Evolutionary conservation across 495 filamentous ascomycete genomes (phyloP), one percentile per base, ranked within the genome.

Genomic region (Oidiodendron maius): DNA sequence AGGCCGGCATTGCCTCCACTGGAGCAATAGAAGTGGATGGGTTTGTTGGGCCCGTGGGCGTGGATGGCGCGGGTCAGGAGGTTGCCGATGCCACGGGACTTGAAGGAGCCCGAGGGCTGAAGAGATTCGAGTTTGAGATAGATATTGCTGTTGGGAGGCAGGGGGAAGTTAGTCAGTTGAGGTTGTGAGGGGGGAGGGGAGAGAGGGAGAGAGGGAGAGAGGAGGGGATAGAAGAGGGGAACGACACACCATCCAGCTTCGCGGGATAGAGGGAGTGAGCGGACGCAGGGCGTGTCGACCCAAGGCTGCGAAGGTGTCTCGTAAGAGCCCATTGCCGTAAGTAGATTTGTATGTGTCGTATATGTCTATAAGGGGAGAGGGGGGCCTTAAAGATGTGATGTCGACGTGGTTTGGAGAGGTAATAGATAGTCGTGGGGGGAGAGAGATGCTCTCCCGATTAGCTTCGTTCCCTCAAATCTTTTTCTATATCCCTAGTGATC

Each of bases 51-150:
- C 20, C 30, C 30, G 21, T 46, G 40, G 8, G 36, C 21, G 9
- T 63, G 59, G 50, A 83, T 71, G 50, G 77, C 66, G 12, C 68
- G 71, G 37, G 83, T 77, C 67, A 91, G 82, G 60, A 90, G 77
- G 64, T 87, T 79, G 53, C 90, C 91, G 52, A 96, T 81, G 15
- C 87, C 91, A 60, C 89, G 83, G 24, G 90, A 95, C 66, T 96
- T 98, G 82, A 96, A 98, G 9, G 89, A 94, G 38, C 89, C 90
- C 3, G 86, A 85, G 3, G 93, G 91, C 58, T 98, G 91, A 58
- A 91, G 80, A 65, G 87, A 87, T 51, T 98, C 91, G 47, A 96
- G 81, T 63, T 98, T 98, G 57, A 98, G 82, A 66, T 84, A 91
- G 68, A 97, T 79, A 51, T 61, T 61, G 36, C 58, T 61, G 25